phyloP scores from a whole-genome alignment of 345 rosid genomes.

The Salix udensis region DNA sequence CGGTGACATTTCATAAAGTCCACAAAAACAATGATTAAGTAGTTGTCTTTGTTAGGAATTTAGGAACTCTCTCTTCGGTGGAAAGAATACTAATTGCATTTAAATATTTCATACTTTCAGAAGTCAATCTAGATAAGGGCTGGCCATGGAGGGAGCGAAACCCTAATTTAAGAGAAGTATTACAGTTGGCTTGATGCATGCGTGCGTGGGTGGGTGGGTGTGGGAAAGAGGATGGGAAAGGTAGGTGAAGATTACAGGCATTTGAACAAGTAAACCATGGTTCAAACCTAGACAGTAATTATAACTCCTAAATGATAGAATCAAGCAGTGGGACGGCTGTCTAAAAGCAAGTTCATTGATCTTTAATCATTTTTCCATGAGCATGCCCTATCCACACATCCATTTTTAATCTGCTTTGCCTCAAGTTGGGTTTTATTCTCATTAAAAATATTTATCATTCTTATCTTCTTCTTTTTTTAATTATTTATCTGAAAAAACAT shows the following conservation, averaged over 20 bases:
- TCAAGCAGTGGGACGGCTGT: slow-evolving; percentile 14
- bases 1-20: slow-evolving; percentile 16
- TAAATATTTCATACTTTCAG: neutral
- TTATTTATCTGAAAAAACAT: no score
- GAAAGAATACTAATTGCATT: neutral
- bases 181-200: neutral
- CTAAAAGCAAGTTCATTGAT: neutral
- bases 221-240: neutral
- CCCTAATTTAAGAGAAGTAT: slow-evolving; percentile 7
- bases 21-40: slow-evolving; percentile 21
- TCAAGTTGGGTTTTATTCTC: neutral
- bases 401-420: neutral
- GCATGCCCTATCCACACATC: slow-evolving; percentile 19
- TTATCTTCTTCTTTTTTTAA: no score
- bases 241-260: slow-evolving; percentile 15
- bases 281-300: neutral
- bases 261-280: slow-evolving; percentile 8
- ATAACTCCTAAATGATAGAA: slow-evolving; percentile 8
- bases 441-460: neutral
- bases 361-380: slow-evolving; percentile 11
- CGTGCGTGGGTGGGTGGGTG: neutral
- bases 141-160: neutral
- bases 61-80: slow-evolving; percentile 4
- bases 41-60: slow-evolving; percentile 24
- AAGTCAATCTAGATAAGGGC: slow-evolving; percentile 34